These are phyloP conservation scores for Hortaea werneckii DNA, from an alignment of 2,329 filamentous ascomycete species.

Conservation along the genomic window DNA sequence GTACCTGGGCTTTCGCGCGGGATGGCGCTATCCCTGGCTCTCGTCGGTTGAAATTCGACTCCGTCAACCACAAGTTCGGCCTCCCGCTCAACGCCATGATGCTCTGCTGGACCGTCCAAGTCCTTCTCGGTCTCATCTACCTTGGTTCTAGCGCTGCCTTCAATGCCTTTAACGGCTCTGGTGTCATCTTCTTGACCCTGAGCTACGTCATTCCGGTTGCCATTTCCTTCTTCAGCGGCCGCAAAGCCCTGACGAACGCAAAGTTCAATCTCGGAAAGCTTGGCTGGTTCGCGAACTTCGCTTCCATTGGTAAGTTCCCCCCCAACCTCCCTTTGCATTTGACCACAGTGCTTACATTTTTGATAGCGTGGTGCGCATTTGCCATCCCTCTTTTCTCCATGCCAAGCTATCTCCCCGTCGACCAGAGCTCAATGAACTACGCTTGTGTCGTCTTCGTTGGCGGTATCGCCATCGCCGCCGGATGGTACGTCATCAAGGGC, in stretches of 20 bases:
- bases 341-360: background rate
- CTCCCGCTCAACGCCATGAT: slow-evolving; percentile 62
- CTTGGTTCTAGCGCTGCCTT: slow-evolving; percentile 59
- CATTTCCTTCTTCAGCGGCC: slow-evolving; percentile 51
- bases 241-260: slow-evolving; percentile 30
- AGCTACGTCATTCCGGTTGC: slow-evolving; percentile 59
- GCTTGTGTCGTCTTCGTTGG: slow-evolving; percentile 64
- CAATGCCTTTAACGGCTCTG: slow-evolving; percentile 48
- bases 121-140: slow-evolving; percentile 56
- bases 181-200: slow-evolving; percentile 57
- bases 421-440: slow-evolving; percentile 56
- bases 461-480: slow-evolving; percentile 49
- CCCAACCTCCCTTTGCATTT: slow-evolving; percentile 17
- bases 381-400: slow-evolving; percentile 62
- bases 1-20: slow-evolving; percentile 18
- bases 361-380: slow-evolving; percentile 49
- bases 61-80: background rate
- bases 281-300: slow-evolving; percentile 51
- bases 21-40: background rate
- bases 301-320: slow-evolving; percentile 50
- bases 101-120: slow-evolving; percentile 56
- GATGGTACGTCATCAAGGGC: slow-evolving; percentile 63
- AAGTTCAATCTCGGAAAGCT: slow-evolving; percentile 21
- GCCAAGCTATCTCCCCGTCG: slow-evolving; percentile 54
- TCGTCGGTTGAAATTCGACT: background rate